Base-by-base conservation (phyloP, 306 rosid genomes). In the Citrullus mucosospermus region DNA sequence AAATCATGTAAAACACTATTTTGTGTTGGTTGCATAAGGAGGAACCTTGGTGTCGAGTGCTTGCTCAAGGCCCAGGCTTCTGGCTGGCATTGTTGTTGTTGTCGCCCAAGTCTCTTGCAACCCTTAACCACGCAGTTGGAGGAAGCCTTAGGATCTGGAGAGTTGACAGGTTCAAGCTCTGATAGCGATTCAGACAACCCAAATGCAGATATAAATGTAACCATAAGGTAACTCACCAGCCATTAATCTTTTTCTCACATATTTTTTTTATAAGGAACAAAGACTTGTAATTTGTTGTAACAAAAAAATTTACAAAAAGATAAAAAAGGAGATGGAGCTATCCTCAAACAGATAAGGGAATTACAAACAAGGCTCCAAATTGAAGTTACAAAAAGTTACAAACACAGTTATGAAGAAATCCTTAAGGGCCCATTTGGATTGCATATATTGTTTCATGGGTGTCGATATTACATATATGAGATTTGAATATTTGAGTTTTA, bases 81-180 rank as follows among this genome's bases (percentile, higher is more conserved):
- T 78, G 86, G 88, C 80, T 89, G 96, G 97, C 81, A 83, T 76
- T 93, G 97, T 84, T 93, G 91, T 85, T 86, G 85, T 83, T 93
- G 97, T 79, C 28, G 66, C 71, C 97, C 97, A 50, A 84, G 81
- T 85, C 85, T 88, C 56, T 77, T 93, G 79, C 87, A 87, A 77
- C 78, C 80, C 70, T 83, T 90, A 61, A 85, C 88, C 0, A 77
- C 70, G 51, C 88, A 89, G 77, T 79, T 89, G 80, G 88, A 89
- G 85, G 84, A 84, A 79, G 93, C 93, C 41, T 63, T 82, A 83
- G 90, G 69, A 53, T 82, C 81, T 80, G 79, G 63, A 75, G 82
- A 67, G 78, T 17, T 59, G 61, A 57, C 73, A 46, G 80, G 81
- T 78, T 90, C 97, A 59, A 85, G 93, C 88, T 92, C 96, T 41